Evolutionary conservation across 768 basidiomycete species (phyloP).

Genomic region (Kwoniella bestiolae): DNA sequence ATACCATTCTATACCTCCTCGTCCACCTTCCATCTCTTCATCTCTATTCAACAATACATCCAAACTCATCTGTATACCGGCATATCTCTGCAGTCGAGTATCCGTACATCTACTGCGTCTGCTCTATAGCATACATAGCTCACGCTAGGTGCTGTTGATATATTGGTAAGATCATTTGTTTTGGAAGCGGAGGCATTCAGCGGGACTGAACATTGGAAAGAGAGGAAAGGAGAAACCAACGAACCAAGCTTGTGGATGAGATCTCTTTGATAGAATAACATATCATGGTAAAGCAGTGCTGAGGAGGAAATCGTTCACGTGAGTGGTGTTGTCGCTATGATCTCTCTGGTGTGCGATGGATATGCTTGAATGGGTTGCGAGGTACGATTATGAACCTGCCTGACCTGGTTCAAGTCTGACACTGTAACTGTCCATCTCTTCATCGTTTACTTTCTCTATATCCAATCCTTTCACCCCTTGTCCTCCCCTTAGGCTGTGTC

Average conservation of each 20-base stretch:
- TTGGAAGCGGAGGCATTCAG: neutral
- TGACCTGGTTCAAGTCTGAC: slow-evolving; percentile 14
- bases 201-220: neutral
- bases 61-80: too few relatives aligned
- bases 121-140: neutral
- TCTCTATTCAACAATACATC: too few relatives aligned
- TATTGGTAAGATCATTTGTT: neutral
- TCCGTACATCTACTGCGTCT: neutral
- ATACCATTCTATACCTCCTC: too few relatives aligned
- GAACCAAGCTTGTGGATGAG: neutral
- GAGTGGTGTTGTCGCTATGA: too few relatives aligned
- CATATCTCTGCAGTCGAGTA: too few relatives aligned
- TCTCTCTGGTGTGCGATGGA: too few relatives aligned
- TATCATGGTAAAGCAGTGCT: neutral
- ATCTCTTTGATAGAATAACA: neutral
- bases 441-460: neutral
- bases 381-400: slow-evolving; percentile 18
- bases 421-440: neutral
- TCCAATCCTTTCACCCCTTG: neutral
- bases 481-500: neutral
- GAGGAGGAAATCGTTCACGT: neutral
- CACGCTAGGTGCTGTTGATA: too few relatives aligned
- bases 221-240: neutral
- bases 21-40: too few relatives aligned
- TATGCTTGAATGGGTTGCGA: too few relatives aligned